Conservation (phyloP, 1,139 yeast genomes). For the Candida sanyaensis region DNA sequence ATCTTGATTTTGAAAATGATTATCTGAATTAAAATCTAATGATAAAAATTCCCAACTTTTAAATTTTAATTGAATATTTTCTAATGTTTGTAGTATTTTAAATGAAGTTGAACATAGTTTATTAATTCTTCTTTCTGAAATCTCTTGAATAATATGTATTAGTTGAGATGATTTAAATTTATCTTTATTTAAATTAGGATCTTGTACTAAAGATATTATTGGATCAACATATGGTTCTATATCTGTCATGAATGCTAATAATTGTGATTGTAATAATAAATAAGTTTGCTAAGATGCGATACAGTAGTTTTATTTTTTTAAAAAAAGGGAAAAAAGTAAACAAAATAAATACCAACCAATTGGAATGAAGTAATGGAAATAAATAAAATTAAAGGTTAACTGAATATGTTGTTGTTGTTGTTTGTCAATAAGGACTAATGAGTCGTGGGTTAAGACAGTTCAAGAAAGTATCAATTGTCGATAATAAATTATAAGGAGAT, state of each 20-base stretch:
- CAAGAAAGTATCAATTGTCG: too few species aligned
- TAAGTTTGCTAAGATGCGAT: not conserved
- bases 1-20: constrained; percentile 34
- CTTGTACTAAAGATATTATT: constrained; percentile 46
- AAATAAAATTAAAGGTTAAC: not conserved
- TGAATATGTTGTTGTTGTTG: not conserved
- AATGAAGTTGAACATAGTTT: constrained; percentile 53
- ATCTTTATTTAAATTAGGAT: constrained; percentile 50
- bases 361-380: not conserved
- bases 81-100: constrained; percentile 50
- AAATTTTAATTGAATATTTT: constrained; percentile 47
- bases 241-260: constrained; percentile 16
- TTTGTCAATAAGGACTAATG: too few species aligned
- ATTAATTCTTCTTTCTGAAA: constrained; percentile 49
- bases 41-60: constrained; percentile 61
- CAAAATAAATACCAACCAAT: not conserved
- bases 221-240: constrained; percentile 45
- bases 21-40: constrained; percentile 50
- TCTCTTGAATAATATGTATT: constrained; percentile 40
- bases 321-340: not conserved
- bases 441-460: too few species aligned
- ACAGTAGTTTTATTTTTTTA: too few species aligned
- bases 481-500: too few species aligned
- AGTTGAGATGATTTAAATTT: constrained; percentile 43
- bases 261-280: not conserved